These are phyloP conservation scores for Lactarius hengduanensis DNA, from an alignment of 768 basidiomycete species.

Conservation along the genomic window DNA sequence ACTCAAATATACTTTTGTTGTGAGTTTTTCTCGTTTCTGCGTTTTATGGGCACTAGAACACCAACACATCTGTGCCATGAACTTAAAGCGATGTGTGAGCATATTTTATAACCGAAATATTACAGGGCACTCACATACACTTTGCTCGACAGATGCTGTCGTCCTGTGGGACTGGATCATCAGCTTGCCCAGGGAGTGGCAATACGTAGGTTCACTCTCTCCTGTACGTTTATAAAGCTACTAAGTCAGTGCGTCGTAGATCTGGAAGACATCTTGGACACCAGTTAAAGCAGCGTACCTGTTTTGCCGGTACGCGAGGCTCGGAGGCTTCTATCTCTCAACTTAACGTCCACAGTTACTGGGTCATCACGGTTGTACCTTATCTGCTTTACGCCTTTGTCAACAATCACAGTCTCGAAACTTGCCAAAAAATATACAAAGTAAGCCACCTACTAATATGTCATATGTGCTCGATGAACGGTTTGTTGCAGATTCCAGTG, in stretches of 20 bases:
- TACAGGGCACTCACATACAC: background rate
- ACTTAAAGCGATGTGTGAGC: slow-evolving; percentile 55
- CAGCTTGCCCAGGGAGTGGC: slow-evolving; percentile 73
- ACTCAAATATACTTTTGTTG: slow-evolving; percentile 84
- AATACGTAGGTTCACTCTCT: slow-evolving; percentile 52
- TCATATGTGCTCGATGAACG: background rate
- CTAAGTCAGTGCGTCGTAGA: slow-evolving; percentile 40
- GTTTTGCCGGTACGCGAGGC: slow-evolving; percentile 66
- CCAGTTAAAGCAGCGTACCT: slow-evolving; percentile 82
- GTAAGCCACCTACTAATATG: slow-evolving; percentile 35
- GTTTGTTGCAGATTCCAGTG: slow-evolving; percentile 60
- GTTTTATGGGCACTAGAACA: slow-evolving; percentile 29
- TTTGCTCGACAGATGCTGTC: slow-evolving; percentile 57
- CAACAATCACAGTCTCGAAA: slow-evolving; percentile 59
- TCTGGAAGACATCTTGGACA: slow-evolving; percentile 83
- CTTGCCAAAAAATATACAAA: slow-evolving; percentile 70
- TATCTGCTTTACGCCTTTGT: slow-evolving; percentile 78
- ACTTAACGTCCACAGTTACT: slow-evolving; percentile 51
- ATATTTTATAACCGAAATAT: slow-evolving; percentile 11
- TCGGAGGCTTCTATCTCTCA: background rate
- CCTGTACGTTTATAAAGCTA: slow-evolving; percentile 14
- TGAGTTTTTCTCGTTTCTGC: slow-evolving; percentile 41
- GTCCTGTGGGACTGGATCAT: slow-evolving; percentile 86
- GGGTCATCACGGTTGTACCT: slow-evolving; percentile 79
- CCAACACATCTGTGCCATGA: slow-evolving; percentile 35